A percentile compares a stretch with the other conserved stretches of the same genome.
phyloP scores from a whole-genome alignment of 164 flowering plant genomes.

The Sextonia rubra region DNA sequence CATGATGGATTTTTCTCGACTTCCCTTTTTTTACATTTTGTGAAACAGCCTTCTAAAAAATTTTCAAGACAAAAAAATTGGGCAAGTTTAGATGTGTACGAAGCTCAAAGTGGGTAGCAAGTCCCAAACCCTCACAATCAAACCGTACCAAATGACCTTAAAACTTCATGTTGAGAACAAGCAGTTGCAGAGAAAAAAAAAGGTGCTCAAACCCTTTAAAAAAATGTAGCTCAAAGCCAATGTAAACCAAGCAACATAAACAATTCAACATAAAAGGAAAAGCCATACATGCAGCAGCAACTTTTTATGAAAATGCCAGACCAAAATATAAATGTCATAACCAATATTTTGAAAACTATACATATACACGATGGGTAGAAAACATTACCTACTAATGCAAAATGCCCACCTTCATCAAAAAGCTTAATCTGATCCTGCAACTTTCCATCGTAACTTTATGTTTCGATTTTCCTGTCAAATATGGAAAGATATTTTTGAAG shows the following conservation, averaged over 20 bases:
- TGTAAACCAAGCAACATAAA: not conserved
- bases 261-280: not conserved
- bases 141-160: no score
- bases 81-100: no score
- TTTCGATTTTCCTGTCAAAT: constrained; percentile 61
- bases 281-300: not conserved
- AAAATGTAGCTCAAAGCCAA: not conserved
- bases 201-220: no score
- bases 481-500: not conserved
- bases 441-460: constrained; percentile 51
- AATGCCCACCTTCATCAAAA: constrained; percentile 2
- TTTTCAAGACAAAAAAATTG: no score
- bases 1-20: no score
- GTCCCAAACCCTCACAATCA: no score
- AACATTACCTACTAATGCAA: constrained; percentile 19
- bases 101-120: no score
- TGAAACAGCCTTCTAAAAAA: no score
- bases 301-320: not conserved
- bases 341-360: not conserved
- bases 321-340: not conserved
- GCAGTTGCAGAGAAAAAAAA: no score
- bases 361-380: not conserved
- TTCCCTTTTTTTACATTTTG: no score
- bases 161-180: no score
- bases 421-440: constrained; percentile 48